Percentiles rank a stretch among this genome's conserved stretches.
These are phyloP conservation scores for Coffea canephora DNA, from an alignment of 257 asterid genomes.

Conservation along the genomic window DNA sequence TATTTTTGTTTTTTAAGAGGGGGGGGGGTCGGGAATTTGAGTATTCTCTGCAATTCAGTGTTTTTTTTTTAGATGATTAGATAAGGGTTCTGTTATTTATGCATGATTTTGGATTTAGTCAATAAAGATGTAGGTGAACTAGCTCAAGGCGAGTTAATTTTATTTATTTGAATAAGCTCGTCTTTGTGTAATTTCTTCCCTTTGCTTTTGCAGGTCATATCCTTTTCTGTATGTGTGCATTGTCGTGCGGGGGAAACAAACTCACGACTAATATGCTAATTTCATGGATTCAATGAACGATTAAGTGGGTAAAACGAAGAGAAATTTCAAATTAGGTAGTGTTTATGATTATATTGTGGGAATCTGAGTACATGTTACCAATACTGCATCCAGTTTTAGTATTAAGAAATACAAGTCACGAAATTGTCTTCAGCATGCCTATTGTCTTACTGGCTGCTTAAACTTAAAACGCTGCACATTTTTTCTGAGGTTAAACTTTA, in stretches of 20 bases:
- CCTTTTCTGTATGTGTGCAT: slow-evolving; percentile 39
- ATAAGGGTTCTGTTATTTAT: background rate
- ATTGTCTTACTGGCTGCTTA: background rate
- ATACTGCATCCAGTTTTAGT: background rate
- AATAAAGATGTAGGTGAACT: background rate
- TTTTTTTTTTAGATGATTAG: background rate
- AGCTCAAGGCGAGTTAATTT: background rate
- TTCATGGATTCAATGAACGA: slow-evolving; percentile 9
- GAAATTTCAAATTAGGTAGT: background rate
- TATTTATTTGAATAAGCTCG: background rate
- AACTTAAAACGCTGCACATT: background rate
- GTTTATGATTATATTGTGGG: background rate
- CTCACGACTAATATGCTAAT: background rate
- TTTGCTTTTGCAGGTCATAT: slow-evolving; percentile 83
- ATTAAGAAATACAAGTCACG: background rate
- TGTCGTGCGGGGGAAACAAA: background rate
- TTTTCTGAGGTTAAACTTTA: background rate
- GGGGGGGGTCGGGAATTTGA: background rate
- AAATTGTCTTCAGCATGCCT: background rate
- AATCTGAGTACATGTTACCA: background rate
- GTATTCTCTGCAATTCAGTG: background rate
- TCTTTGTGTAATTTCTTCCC: background rate
- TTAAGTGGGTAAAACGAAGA: slow-evolving; percentile 10
- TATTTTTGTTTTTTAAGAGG: too few relatives aligned
- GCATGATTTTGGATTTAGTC: background rate